Base-by-base conservation (phyloP, 73 alveolate genomes). In the Stentor coeruleus region DNA sequence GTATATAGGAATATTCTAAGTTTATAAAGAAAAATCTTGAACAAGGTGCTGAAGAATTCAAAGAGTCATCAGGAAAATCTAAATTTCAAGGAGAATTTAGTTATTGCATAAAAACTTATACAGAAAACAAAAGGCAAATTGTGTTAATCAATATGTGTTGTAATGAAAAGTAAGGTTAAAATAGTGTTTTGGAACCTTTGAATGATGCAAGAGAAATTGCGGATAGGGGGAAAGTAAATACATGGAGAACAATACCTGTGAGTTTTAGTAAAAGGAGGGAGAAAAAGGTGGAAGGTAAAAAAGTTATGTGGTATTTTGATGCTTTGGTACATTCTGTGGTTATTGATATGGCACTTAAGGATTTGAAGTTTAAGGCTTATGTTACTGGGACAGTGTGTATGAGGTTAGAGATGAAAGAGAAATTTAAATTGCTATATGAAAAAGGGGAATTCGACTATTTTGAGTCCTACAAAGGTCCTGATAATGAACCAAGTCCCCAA, bases 11-110 rank as follows among this genome's bases (percentile, higher is more conserved):
- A 20, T 66, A 66, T 66, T 20, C n/a, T 28, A 66, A 66, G 37
- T 66, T 66, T 40, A 66, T 66, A 20, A 31, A 66, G 33, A 26
- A 20, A 20, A 20, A 66, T 66, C 37, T 66, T 28, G 37, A 66
- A 66, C n/a, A 20, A 66, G 79, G 79, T 28, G 37, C 37, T 66
- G 79, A 66, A 66, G 79, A 66, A 1, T 20, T 31, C n/a, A 66
- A 66, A 33, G 15, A 28, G 0, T 26, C n/a, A 66, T 20, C n/a
- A 66, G 79, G 40, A 1, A 66, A 66, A 66, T 28, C n/a, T 20
- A 26, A 26, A 28, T 1, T 26, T 26, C 33, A 20, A 20, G n/a
- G 40, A 20, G 49, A 66, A 20, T 66, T 66, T 31, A 11, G 49
- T 11, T 66, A 20, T 33, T 66, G 79, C 37, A 31, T 66, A 31